A percentile compares a stretch with the other conserved stretches of the same genome.
Conservation (phyloP, 768 basidiomycete species). For the Paxillus ammoniavirescens region DNA sequence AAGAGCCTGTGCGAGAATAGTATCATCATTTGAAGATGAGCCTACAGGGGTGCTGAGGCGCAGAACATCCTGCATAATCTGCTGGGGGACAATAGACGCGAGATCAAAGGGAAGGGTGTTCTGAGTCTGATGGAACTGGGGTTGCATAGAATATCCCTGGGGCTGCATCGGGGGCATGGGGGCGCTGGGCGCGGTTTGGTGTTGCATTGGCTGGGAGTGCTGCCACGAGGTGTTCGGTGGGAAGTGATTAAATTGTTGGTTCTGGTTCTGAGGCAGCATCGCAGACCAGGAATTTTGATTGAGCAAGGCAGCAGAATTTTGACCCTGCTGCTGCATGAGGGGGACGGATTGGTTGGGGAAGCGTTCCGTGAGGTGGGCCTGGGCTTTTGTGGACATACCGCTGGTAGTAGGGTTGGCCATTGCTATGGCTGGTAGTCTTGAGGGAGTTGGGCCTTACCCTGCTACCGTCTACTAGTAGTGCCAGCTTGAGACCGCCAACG, state of each 20-base stretch:
- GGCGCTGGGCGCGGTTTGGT: conserved; percentile 33
- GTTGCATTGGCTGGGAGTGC: conserved; percentile 33
- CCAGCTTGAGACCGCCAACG: background rate
- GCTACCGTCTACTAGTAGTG: no score
- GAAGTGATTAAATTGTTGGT: conserved; percentile 26
- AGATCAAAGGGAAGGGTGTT: conserved; percentile 26
- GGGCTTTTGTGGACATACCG: conserved; percentile 6
- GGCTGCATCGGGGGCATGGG: conserved; percentile 17
- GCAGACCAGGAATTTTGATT: conserved; percentile 24
- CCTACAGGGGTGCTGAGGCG: conserved; percentile 55
- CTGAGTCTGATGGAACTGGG: conserved; percentile 23
- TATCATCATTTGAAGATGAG: conserved; percentile 51
- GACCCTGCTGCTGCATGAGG: conserved; percentile 19
- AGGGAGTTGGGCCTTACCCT: background rate
- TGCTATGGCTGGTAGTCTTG: background rate
- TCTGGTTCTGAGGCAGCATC: conserved; percentile 25
- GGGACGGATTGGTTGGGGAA: conserved; percentile 13
- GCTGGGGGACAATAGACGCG: conserved; percentile 43
- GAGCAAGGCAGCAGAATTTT: conserved; percentile 4
- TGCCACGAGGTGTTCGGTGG: conserved; percentile 22
- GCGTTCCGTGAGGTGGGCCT: conserved; percentile 7
- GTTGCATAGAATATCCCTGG: conserved; percentile 15
- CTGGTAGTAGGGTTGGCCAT: conserved; percentile 21
- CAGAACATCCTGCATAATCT: conserved; percentile 56
- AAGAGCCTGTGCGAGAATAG: conserved; percentile 50